phyloP scores from a whole-genome alignment of 1,139 yeast genomes.

The Hansenula anomala region DNA sequence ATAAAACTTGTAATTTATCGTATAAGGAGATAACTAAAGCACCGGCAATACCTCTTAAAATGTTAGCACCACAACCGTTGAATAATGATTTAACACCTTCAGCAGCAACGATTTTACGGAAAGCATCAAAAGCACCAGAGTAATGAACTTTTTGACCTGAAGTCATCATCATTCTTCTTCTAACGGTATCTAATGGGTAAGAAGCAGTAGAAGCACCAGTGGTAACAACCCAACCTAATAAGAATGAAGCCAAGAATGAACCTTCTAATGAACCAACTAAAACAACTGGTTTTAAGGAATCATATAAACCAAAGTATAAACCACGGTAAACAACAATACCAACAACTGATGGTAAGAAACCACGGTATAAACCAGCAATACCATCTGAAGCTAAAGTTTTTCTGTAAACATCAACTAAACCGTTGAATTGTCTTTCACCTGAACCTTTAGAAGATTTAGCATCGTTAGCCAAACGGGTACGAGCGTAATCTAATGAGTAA shows the following conservation, averaged over 20 bases:
- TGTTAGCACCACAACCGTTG: slow-evolving; percentile 88
- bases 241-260: slow-evolving; percentile 68
- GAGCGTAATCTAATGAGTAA: slow-evolving; percentile 78
- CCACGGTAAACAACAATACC: slow-evolving; percentile 84
- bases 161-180: slow-evolving; percentile 89
- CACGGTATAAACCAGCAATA: slow-evolving; percentile 78
- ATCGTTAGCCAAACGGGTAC: slow-evolving; percentile 82
- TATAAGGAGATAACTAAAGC: slow-evolving; percentile 81
- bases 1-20: slow-evolving; percentile 70
- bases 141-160: slow-evolving; percentile 78
- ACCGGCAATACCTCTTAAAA: slow-evolving; percentile 85
- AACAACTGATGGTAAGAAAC: slow-evolving; percentile 77
- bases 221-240: slow-evolving; percentile 76
- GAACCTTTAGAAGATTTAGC: slow-evolving; percentile 64
- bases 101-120: slow-evolving; percentile 63
- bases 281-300: slow-evolving; percentile 72
- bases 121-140: slow-evolving; percentile 71
- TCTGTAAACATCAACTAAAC: slow-evolving; percentile 72
- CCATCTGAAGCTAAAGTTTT: slow-evolving; percentile 75
- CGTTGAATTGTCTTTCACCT: slow-evolving; percentile 76
- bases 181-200: slow-evolving; percentile 77
- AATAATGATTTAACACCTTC: slow-evolving; percentile 70
- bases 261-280: slow-evolving; percentile 70
- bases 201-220: slow-evolving; percentile 78
- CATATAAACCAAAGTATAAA: slow-evolving; percentile 78